Conservation (phyloP, 768 basidiomycete species). For the Leucocoprinus birnbaumii region DNA sequence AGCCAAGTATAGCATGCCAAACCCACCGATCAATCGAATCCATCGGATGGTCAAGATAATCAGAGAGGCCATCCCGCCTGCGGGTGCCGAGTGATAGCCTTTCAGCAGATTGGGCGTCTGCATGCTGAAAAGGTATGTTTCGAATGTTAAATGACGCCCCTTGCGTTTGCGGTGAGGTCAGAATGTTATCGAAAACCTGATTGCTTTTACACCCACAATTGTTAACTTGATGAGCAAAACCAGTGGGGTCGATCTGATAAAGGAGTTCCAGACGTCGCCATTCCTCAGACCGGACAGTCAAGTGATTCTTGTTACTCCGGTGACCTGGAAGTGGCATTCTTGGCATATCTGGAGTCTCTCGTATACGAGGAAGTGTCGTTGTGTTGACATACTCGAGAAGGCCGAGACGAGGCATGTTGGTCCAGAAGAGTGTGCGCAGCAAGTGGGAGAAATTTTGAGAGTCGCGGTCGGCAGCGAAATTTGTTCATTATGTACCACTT, state of each 20-base stretch:
- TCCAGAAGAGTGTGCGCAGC: neutral
- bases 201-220: neutral
- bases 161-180: neutral
- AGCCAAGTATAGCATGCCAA: too few relatives aligned
- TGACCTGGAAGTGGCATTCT: constrained; percentile 35
- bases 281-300: constrained; percentile 39
- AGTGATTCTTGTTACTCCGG: constrained; percentile 43
- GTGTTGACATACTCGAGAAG: constrained; percentile 45
- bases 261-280: constrained; percentile 55
- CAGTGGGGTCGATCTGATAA: constrained; percentile 27
- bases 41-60: constrained; percentile 31
- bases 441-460: neutral
- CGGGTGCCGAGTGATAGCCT: constrained; percentile 8
- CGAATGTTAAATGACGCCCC: constrained; percentile 3
- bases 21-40: constrained; percentile 42
- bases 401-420: constrained; percentile 27
- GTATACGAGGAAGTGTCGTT: constrained; percentile 43
- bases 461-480: neutral
- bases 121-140: neutral
- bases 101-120: neutral
- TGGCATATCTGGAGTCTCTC: constrained; percentile 23
- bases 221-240: neutral
- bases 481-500: constrained; percentile 2
- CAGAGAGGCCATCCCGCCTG: constrained; percentile 24
- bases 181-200: neutral